Evolutionary conservation across 257 asterid species (phyloP).

Genomic region (Lithospermum erythrorhizon): DNA sequence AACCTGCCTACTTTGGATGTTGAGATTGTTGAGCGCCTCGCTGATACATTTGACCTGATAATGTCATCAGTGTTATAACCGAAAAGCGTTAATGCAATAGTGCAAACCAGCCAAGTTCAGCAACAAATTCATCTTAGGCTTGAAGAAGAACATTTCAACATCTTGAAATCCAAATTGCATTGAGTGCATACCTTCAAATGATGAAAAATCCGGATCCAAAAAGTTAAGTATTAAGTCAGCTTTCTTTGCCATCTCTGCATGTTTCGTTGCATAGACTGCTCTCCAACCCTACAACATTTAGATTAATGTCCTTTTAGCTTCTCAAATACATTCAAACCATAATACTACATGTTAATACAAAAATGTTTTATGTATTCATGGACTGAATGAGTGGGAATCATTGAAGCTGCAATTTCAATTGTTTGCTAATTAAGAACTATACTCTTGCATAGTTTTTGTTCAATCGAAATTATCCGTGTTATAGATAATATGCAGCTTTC

Average conservation of each 20-base stretch:
- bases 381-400: too few species aligned
- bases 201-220: constrained; percentile 33
- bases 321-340: background rate
- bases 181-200: constrained; percentile 40
- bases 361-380: too few species aligned
- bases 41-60: constrained; percentile 32
- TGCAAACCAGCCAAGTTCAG: constrained; percentile 75
- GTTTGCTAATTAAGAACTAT: too few species aligned
- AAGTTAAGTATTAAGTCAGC: constrained; percentile 28
- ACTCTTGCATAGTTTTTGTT: too few species aligned
- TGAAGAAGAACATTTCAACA: constrained; percentile 50
- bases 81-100: constrained; percentile 38
- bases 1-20: constrained; percentile 53
- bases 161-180: constrained; percentile 63
- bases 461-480: too few species aligned
- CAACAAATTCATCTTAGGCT: constrained; percentile 47
- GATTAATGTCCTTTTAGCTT: background rate
- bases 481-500: too few species aligned
- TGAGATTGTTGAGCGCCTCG: constrained; percentile 35
- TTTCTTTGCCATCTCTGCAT: constrained; percentile 52
- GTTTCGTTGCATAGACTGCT: constrained; percentile 45
- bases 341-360: background rate
- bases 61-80: background rate
- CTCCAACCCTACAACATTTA: constrained; percentile 51
- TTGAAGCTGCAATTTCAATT: too few species aligned